Percentiles rank a stretch among this genome's conserved stretches.
phyloP scores from a whole-genome alignment of 1,284 basidiomycete species.

The Sporisorium exsertum region DNA sequence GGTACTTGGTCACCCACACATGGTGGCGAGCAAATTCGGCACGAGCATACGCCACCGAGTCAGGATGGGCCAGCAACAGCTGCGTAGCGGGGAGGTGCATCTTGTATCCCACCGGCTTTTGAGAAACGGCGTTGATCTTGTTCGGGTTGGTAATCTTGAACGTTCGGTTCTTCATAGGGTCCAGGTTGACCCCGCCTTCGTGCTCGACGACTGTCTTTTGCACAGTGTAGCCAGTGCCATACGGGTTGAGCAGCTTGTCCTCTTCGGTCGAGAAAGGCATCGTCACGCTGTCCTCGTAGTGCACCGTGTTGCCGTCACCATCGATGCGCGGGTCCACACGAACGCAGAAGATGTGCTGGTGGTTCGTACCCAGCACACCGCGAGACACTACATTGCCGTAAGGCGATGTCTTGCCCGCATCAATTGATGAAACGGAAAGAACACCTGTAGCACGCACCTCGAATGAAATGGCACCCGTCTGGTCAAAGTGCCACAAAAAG shows the following conservation, averaged over 20 bases:
- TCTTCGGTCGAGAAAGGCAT: slow-evolving; percentile 68
- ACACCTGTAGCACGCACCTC: slow-evolving; percentile 87
- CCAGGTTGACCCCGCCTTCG: slow-evolving; percentile 49
- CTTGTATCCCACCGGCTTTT: slow-evolving; percentile 80
- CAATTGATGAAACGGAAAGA: slow-evolving; percentile 69
- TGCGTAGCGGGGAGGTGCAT: slow-evolving; percentile 75
- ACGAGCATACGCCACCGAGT: slow-evolving; percentile 81
- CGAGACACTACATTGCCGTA: slow-evolving; percentile 85
- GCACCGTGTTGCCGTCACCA: slow-evolving; percentile 83
- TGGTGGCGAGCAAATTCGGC: slow-evolving; percentile 82
- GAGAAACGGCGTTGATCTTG: slow-evolving; percentile 70
- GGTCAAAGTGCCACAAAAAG: slow-evolving; percentile 81
- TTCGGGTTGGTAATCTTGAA: slow-evolving; percentile 70
- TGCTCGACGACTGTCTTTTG: slow-evolving; percentile 66
- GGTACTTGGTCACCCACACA: slow-evolving; percentile 78
- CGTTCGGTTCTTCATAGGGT: slow-evolving; percentile 32
- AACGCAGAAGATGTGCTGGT: slow-evolving; percentile 84
- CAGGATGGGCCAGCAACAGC: slow-evolving; percentile 77
- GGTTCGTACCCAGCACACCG: slow-evolving; percentile 87
- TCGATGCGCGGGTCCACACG: slow-evolving; percentile 93
- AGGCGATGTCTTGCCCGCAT: slow-evolving; percentile 70
- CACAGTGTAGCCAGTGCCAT: slow-evolving; percentile 66
- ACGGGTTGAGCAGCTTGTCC: slow-evolving; percentile 69
- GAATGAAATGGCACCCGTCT: slow-evolving; percentile 82
- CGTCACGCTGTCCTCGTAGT: slow-evolving; percentile 66